Base-by-base conservation (phyloP, 2,329 filamentous ascomycete genomes). In the Hymenoscyphus linearis region DNA sequence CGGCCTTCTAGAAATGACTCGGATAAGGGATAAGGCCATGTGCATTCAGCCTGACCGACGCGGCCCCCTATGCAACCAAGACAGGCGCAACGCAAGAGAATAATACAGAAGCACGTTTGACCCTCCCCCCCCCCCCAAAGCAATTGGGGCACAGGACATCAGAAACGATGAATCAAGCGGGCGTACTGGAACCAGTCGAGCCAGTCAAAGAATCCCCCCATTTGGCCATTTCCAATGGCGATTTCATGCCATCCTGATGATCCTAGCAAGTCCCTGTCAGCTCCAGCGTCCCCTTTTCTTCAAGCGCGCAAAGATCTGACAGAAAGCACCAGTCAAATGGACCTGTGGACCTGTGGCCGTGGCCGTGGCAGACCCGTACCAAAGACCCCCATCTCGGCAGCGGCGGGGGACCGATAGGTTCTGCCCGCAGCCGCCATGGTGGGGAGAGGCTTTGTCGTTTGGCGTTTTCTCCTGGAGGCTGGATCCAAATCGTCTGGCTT, bases 351-450 rank as follows among this genome's bases (percentile, higher is more conserved):
- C 53, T 31, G 27, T 55, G 36, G 61, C 52, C 53, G n/a, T n/a
- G n/a, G n/a, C n/a, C n/a, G n/a, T n/a, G n/a, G n/a, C n/a, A n/a
- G 36, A 52, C 44, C 34, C 9, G 55, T 37, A 26, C 18, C 36
- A 44, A 44, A 44, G n/a, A 44, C n/a, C 37, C 37, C 37, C 37
- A 47, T 22, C 40, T 47, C 40, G 26, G 31, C 18, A 34, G 52
- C 47, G 52, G 64, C 59, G 50, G 58, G 50, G 56, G 63, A 59
- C 64, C 64, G 65, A 65, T 62, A 60, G 62, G 31, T 63, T 52
- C 61, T 47, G 57, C 16, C 26, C 25, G 55, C 65, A 67, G 64
- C 62, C 67, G 67, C 67, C 62, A 55, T 52, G 37, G 65, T 66
- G 66, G 60, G 18, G 63, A 60, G 58, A 59, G 54, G 40, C 47